Percentiles rank a stretch among this genome's conserved stretches.
phyloP scores from a whole-genome alignment of 495 filamentous ascomycete genomes.

The Aspergillus leporis region DNA sequence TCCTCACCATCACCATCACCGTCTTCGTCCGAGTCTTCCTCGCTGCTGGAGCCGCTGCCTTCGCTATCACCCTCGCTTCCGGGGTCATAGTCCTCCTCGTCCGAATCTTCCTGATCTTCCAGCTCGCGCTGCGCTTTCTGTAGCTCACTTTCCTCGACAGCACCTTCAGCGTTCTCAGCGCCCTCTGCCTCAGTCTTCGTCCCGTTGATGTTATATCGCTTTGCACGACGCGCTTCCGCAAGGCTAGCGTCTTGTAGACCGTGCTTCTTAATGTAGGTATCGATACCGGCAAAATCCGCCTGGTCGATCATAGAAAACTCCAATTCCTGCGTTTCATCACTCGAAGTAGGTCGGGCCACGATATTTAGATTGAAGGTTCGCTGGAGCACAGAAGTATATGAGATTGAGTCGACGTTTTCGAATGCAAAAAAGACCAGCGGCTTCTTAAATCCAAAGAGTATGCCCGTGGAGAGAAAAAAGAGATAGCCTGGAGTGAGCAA shows the following conservation, averaged over 20 bases:
- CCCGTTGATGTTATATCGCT: slow-evolving; percentile 70
- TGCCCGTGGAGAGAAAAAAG: slow-evolving; percentile 83
- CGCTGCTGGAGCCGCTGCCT: slow-evolving; percentile 59
- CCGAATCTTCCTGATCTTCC: slow-evolving; percentile 70
- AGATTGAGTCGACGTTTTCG: slow-evolving; percentile 73
- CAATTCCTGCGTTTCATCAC: slow-evolving; percentile 62
- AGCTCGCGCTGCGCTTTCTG: slow-evolving; percentile 69
- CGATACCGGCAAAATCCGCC: slow-evolving; percentile 80
- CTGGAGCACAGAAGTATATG: slow-evolving; percentile 86
- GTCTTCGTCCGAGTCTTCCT: slow-evolving; percentile 40
- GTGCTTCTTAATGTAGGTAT: slow-evolving; percentile 78
- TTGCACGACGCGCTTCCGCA: slow-evolving; percentile 84
- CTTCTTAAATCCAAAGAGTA: slow-evolving; percentile 95
- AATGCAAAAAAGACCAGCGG: slow-evolving; percentile 85
- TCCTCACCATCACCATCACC: slow-evolving; percentile 47
- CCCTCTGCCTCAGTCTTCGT: slow-evolving; percentile 52
- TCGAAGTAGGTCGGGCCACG: slow-evolving; percentile 47
- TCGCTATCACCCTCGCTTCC: slow-evolving; percentile 75
- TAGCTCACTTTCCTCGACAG: slow-evolving; percentile 53
- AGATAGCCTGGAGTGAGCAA: slow-evolving; percentile 62
- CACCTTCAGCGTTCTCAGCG: slow-evolving; percentile 26
- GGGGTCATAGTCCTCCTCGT: slow-evolving; percentile 88
- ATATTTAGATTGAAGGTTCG: slow-evolving; percentile 93
- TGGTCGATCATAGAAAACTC: slow-evolving; percentile 89
- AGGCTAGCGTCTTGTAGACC: slow-evolving; percentile 87